Evolutionary conservation across 1,139 yeast species (phyloP), one percentile per base, ranked within the genome.

Genomic region (Lodderomyces beijingensis): DNA sequence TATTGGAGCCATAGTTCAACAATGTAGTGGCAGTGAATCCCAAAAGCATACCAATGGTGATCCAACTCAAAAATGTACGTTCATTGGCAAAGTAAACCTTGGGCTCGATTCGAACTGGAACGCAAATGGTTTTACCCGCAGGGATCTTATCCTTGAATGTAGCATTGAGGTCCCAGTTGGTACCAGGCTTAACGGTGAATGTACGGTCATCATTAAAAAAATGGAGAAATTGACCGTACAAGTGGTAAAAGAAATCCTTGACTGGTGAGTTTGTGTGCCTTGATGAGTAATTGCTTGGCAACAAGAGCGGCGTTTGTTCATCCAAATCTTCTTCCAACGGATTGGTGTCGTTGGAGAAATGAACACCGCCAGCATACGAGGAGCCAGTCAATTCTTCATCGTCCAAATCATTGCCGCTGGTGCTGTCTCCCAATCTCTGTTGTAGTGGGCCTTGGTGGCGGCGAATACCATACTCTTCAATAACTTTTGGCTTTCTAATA

Each of bases 81-180:
- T 83, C 93, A 4, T 87, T 80, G 4, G 93, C 93, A 55, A 83
- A 83, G 53, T 83, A 83, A 19, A 83, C 93, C 57, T 83, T 83
- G 40, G 93, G 93, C 56, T 83, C 93, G 25, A 83, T 83, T 55
- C 93, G 70, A 27, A 83, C 80, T 11, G 91, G 93, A 11, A 83
- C 82, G 47, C 82, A 74, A 39, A 83, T 82, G 34, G 71, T 69
- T 53, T 80, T 81, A 4, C 91, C 91, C 32, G 82, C 77, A 19
- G 98, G 98, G 16, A 86, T 79, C 40, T 60, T 65, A 38, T 55
- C 53, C 20, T 56, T 62, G 44, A 79, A 77, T 17, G 71, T 57
- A 28, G 54, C 43, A 50, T 67, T 67, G 49, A 68, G 58, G 51
- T 84, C 89, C 53, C 79, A 89, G 33, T 78, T 77, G 0, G 95